These are phyloP conservation scores for Nemania diffusa DNA, from an alignment of 2,329 filamentous ascomycete species.

Conservation along the genomic window DNA sequence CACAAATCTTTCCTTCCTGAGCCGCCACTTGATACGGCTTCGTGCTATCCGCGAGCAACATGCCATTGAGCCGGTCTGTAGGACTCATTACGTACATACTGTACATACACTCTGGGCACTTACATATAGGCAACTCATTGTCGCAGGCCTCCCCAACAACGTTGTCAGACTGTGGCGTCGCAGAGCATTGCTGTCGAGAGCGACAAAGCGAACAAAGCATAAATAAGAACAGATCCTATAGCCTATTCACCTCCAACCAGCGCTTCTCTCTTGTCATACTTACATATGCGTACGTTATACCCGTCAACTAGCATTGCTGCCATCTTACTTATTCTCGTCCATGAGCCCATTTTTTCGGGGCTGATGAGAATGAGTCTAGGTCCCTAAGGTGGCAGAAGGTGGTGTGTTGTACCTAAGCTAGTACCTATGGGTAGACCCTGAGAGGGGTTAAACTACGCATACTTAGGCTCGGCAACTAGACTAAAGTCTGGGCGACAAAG, in stretches of 20 bases:
- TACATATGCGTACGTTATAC: too few species aligned
- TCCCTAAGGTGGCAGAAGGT: too few species aligned
- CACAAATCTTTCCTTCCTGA: not conserved
- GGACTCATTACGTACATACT: slow-evolving; percentile 13
- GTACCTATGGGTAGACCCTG: not conserved
- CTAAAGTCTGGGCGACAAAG: not conserved
- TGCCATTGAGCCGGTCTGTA: not conserved
- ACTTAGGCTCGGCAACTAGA: not conserved
- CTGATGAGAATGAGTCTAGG: slow-evolving; percentile 20
- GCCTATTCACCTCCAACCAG: not conserved
- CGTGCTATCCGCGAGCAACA: not conserved
- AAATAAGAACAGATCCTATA: not conserved
- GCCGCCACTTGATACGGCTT: not conserved
- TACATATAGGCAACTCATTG: not conserved
- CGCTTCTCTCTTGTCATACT: not conserved
- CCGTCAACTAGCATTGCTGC: not conserved
- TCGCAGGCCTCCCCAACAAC: not conserved
- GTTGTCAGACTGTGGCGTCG: not conserved
- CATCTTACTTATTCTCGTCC: not conserved
- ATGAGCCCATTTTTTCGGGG: slow-evolving; percentile 18
- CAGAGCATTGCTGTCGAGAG: not conserved
- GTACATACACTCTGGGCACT: too few species aligned
- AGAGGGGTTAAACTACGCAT: not conserved
- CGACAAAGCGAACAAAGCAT: not conserved
- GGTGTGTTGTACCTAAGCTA: not conserved